A percentile compares a stretch with the other conserved stretches of the same genome.
These are phyloP conservation scores for Talaromyces sp. DNA, from an alignment of 2,329 filamentous ascomycete genomes.

Conservation along the genomic window DNA sequence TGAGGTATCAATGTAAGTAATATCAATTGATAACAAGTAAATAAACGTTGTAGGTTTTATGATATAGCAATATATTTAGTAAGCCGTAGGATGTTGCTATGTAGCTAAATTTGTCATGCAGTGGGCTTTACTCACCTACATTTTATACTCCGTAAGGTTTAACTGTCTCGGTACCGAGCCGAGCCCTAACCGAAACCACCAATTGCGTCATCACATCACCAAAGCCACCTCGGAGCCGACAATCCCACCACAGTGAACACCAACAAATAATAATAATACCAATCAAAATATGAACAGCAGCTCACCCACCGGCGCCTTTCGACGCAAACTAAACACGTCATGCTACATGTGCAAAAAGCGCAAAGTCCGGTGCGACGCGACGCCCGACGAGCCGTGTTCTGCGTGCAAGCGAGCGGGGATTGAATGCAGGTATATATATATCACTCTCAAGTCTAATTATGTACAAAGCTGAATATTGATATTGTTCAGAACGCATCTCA, in stretches of 20 bases:
- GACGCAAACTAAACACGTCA: background rate
- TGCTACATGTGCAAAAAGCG: conserved; percentile 1
- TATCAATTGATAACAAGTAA: too few species aligned
- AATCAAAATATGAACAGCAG: background rate
- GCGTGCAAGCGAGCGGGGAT: background rate
- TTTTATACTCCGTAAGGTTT: too few species aligned
- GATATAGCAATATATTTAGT: too few species aligned
- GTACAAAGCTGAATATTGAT: background rate
- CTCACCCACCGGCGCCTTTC: background rate
- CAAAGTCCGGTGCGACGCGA: conserved; percentile 1
- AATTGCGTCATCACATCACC: background rate
- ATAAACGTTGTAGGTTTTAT: too few species aligned
- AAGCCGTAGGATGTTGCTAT: too few species aligned
- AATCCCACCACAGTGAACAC: background rate
- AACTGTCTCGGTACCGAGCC: background rate
- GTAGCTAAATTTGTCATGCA: too few species aligned
- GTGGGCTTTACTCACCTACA: too few species aligned
- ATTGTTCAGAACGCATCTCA: background rate
- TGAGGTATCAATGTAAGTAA: too few species aligned
- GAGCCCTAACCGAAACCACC: background rate
- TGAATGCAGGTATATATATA: background rate
- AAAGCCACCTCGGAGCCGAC: background rate
- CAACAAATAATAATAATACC: background rate
- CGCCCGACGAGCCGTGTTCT: background rate
- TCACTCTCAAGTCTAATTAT: background rate